Base-by-base conservation (phyloP, 306 rosid species). In the Potentilla sterilis region DNA sequence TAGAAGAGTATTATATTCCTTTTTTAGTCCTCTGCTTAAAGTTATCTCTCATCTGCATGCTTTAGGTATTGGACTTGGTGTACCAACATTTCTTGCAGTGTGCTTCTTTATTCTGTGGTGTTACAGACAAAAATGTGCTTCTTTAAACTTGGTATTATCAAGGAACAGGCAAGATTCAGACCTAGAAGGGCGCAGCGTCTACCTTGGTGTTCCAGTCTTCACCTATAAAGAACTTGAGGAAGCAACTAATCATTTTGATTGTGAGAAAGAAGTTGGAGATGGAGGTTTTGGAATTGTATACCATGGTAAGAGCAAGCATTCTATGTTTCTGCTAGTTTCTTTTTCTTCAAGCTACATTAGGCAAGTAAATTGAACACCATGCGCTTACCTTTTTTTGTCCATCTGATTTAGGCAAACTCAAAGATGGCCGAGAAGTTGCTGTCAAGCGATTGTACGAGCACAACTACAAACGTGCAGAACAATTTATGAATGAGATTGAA, bases 371-470 rank as follows among this genome's bases (percentile, higher is more conserved):
- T 21, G 9, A 47, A 51, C 37, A 40, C 1, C 43, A 48, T 19
- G 48, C 59, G 16, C 42, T 70, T 35, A 51, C 11, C 77, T n/a
- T 1, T 67, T 28, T 55, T 11, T 7, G 47, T 74, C 43, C 35
- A 74, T 61, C 44, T 80, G 77, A 80, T 32, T 55, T 64, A 92
- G 94, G 96, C 7, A 86, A 81, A 48, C 94, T 92, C 48, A 75
- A 74, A 69, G 98, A 92, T 68, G 89, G 95, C 59, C 79, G 95
- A 10, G 98, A 93, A 86, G 98, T 91, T 73, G 97, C 98, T 21
- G 86, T 93, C 69, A 93, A 91, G 76, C 87, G 86, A 64, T 75
- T 93, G 22, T 91, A 81, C 14, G 85, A 89, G 70, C 93, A 89
- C 75, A 90, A 84, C 67, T 81, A 81, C 70, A 83, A 42, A 80